phyloP scores from a whole-genome alignment of 345 rosid species.

The Populus nigra region DNA sequence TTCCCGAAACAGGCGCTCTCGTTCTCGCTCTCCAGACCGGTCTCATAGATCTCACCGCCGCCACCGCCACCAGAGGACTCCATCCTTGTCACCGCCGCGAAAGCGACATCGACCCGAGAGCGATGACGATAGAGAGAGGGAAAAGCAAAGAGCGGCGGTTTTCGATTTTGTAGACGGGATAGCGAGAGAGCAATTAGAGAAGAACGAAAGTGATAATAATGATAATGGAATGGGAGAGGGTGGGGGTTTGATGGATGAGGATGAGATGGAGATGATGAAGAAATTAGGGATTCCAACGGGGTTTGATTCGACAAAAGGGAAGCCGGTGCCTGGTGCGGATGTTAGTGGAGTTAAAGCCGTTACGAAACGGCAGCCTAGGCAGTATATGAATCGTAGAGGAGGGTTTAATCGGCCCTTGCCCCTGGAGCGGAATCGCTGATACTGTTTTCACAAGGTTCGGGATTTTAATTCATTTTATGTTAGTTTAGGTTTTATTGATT shows the following conservation, averaged over 20 bases:
- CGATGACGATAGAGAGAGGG: slow-evolving; percentile 35
- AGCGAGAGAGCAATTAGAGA: slow-evolving; percentile 50
- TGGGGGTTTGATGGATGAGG: slow-evolving; percentile 32
- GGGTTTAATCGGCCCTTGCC: slow-evolving; percentile 94
- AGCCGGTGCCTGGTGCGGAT: slow-evolving; percentile 79
- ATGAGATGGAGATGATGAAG: slow-evolving; percentile 89
- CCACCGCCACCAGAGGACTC: slow-evolving; percentile 53
- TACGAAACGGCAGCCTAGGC: slow-evolving; percentile 82
- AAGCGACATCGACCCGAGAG: slow-evolving; percentile 54
- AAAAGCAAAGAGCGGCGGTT: slow-evolving; percentile 39
- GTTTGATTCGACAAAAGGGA: slow-evolving; percentile 92
- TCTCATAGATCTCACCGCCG: slow-evolving; percentile 45
- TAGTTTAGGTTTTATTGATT: neutral
- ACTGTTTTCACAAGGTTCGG: slow-evolving; percentile 36
- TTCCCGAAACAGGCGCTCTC: slow-evolving; percentile 49
- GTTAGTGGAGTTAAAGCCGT: slow-evolving; percentile 76
- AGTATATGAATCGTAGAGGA: slow-evolving; percentile 94
- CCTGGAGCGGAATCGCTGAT: slow-evolving; percentile 65
- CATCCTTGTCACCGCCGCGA: slow-evolving; percentile 55
- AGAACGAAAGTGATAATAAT: slow-evolving; percentile 25
- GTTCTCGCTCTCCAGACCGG: slow-evolving; percentile 53
- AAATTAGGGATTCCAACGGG: slow-evolving; percentile 85
- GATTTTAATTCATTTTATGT: neutral
- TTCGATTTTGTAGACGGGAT: slow-evolving; percentile 64
- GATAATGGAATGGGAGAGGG: slow-evolving; percentile 14